Conservation (phyloP, 768 basidiomycete genomes). For the Hericium coralloides region DNA sequence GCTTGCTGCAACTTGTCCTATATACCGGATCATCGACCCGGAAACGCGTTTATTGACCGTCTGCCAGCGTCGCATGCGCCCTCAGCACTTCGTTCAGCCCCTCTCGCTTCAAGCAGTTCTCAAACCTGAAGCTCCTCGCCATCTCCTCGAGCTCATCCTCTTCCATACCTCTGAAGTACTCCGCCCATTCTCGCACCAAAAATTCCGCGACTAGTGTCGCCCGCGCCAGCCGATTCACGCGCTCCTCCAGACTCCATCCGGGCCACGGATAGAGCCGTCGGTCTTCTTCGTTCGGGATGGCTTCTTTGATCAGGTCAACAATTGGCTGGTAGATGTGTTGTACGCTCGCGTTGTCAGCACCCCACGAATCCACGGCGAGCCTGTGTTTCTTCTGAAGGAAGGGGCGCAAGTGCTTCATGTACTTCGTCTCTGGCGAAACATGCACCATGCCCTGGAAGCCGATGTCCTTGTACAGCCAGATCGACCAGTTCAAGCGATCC, state of each 20-base stretch:
- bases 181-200: conserved; percentile 21
- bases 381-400: conserved; percentile 32
- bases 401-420: conserved; percentile 28
- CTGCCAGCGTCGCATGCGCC: not conserved
- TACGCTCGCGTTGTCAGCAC: conserved; percentile 25
- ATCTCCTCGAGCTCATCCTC: conserved; percentile 30
- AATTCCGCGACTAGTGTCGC: conserved; percentile 29
- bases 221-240: conserved; percentile 21
- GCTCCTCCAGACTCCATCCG: conserved; percentile 23
- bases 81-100: conserved; percentile 16
- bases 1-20: not conserved
- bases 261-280: conserved; percentile 23
- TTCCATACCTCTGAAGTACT: conserved; percentile 25
- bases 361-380: conserved; percentile 32
- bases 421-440: conserved; percentile 27
- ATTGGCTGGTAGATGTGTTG: conserved; percentile 16
- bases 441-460: conserved; percentile 29
- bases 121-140: conserved; percentile 33
- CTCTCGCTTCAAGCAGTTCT: conserved; percentile 27
- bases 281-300: conserved; percentile 18
- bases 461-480: conserved; percentile 10
- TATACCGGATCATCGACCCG: too few species aligned
- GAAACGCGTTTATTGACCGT: not conserved
- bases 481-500: conserved; percentile 12
- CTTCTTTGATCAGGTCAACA: conserved; percentile 14